Evolutionary conservation across 2,329 filamentous ascomycete genomes (phyloP), one percentile per base, ranked within the genome.

Genomic region (Fusarium sp.): DNA sequence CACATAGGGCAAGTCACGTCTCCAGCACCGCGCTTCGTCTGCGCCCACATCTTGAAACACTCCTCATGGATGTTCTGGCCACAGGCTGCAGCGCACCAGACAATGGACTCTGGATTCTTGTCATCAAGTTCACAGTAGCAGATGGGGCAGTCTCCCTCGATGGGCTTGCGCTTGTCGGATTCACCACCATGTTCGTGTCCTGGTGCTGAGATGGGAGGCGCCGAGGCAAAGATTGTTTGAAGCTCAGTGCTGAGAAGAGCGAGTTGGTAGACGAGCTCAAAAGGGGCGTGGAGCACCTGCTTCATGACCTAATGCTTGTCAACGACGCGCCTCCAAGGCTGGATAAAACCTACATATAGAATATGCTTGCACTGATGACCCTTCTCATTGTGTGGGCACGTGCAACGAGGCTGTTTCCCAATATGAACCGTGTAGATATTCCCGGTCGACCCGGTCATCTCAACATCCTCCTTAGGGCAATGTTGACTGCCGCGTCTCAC

Each of bases 291-390:
- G 33, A 91, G 82, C 3, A 91, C 87, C 18, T 84, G 82, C 14
- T 84, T 79, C 74, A 91, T 81, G 23, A 90, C 81, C 83, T 85
- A 36, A 1, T 4, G 6, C 31, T n/a, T n/a, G 3, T 64, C 11
- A 57, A 33, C 15, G 10, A n/a, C 3, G 5, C 14, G 4, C 10
- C 33, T 35, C n/a, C 11, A 10, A 6, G 6, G 0, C 11, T 2
- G 14, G 23, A 31, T 11, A 20, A 8, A 10, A 76, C 78, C 39
- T 70, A 85, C 85, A 71, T 88, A 91, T 41, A 90, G 63, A 25
- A 88, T 79, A 68, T 91, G 89, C 72, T 91, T 91, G 83, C 89
- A 90, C 63, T 89, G 86, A 31, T 86, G 82, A 1, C 86, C 85
- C 33, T 81, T 80, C 25, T 60, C 69, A 2, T 81, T 82, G 57